These are phyloP conservation scores for Fraxinus floribunda DNA, from an alignment of 305 asterid species.

Conservation along the genomic window DNA sequence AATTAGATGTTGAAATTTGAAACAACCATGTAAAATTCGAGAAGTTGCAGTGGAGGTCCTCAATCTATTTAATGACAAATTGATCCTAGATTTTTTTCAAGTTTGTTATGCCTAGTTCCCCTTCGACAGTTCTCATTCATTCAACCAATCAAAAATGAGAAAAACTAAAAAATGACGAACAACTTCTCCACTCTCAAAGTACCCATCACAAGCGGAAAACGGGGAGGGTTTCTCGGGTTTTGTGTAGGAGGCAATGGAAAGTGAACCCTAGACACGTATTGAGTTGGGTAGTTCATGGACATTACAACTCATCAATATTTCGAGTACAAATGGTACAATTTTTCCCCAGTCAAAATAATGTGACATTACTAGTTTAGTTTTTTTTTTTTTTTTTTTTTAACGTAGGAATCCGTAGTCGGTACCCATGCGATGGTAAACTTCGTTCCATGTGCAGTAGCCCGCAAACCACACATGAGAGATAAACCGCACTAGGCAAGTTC, in stretches of 20 bases:
- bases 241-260: neutral
- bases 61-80: neutral
- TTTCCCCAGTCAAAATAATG: neutral
- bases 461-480: too few species aligned
- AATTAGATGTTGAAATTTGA: neutral
- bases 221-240: neutral
- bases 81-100: neutral
- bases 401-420: too few species aligned
- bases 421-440: too few species aligned
- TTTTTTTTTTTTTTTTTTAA: too few species aligned
- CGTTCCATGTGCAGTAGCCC: too few species aligned
- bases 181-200: neutral
- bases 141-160: neutral
- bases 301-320: neutral
- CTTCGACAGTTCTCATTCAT: neutral
- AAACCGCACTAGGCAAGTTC: too few species aligned
- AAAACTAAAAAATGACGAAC: neutral
- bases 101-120: neutral
- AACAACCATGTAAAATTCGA: neutral
- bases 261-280: neutral
- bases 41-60: neutral
- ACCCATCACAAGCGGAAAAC: neutral
- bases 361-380: too few species aligned
- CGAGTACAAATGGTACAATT: neutral
- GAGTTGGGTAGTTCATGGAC: neutral